Conservation (phyloP, 148 eudicot genomes). For the Vaccinium darrowii region DNA sequence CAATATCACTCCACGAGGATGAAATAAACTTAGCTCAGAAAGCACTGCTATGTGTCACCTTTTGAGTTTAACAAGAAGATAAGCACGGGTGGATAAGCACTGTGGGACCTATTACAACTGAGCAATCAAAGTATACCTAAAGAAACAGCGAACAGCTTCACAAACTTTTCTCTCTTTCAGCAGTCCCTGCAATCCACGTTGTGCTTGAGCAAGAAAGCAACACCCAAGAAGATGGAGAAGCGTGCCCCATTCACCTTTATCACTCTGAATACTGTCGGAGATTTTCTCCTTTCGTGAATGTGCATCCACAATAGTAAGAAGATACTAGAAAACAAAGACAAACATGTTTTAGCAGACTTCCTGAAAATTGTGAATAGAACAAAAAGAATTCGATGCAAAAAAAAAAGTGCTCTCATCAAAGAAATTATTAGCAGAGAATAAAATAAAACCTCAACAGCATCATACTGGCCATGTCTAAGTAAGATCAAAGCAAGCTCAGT, state of each 20-base stretch:
- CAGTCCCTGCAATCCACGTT: constrained; percentile 41
- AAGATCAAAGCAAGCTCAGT: constrained; percentile 68
- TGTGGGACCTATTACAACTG: not conserved
- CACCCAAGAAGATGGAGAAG: constrained; percentile 92
- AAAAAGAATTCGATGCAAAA: not conserved
- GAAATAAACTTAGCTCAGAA: not conserved
- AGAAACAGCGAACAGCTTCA: constrained; percentile 91
- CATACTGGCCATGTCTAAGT: constrained; percentile 74
- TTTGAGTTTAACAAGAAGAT: not conserved
- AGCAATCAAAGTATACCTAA: constrained; percentile 47
- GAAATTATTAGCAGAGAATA: constrained; percentile 19
- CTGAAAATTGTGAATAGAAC: not conserved
- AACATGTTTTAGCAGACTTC: constrained; percentile 7
- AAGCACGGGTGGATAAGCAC: not conserved
- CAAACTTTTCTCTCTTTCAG: constrained; percentile 59
- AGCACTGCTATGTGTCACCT: not conserved
- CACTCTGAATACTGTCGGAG: constrained; percentile 67
- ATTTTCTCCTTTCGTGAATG: constrained; percentile 70
- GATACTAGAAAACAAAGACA: constrained; percentile 44
- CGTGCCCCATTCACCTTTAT: constrained; percentile 61
- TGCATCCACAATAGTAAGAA: constrained; percentile 68
- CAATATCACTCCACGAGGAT: not conserved
- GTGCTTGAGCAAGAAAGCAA: constrained; percentile 82
- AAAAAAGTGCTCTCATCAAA: not conserved
- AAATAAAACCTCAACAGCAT: constrained; percentile 82